Evolutionary conservation across 208 protist genomes (phyloP), one percentile per base, ranked within the genome.

Genomic region (Leishmania arabica): DNA sequence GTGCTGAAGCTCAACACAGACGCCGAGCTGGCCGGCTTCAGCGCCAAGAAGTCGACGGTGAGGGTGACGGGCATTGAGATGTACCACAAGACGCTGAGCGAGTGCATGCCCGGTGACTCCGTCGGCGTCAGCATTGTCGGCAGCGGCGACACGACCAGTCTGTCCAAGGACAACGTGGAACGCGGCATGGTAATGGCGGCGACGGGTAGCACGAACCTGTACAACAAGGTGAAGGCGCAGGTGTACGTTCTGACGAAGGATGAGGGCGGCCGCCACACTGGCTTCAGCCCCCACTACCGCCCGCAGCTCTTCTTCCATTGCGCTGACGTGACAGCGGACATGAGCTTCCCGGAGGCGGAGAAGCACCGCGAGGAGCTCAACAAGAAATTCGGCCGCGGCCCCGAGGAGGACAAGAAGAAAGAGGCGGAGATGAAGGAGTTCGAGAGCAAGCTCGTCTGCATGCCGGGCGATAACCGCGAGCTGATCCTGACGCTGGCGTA

Each of bases 301-400:
- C 99, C 99, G 37, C 98, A 99, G 90, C 96, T 99, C 81, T 99
- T 99, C 93, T 98, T 99, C 90, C 97, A 98, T 87, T 99, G 99
- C 42, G 96, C 98, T 19, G 98, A 99, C 84, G 93, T 99, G 40
- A 99, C 99, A 31, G 98, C 98, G 13, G 93, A 96, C 74, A 91
- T 99, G 66, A 96, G 88, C 79, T 98, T 99, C 75, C 96, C 97
- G 62, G 93, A 98, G 87, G 89, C 88, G 42, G 93, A 97, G 85
- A 89, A 82, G 85, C 62, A 88, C 77, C 84, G 88, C 34, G 88
- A 89, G 78, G 89, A 95, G 88, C 89, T 96, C 42, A 91, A 81
- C 75, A 97, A 97, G 85, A 94, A 91, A 85, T 89, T 93, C 84
- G 92, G 93, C 79, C 90, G 90, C 73, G 92, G 93, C 66, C 83